Conservation (phyloP, 2,329 filamentous ascomycete genomes). For the Plenodomus biglobosus region DNA sequence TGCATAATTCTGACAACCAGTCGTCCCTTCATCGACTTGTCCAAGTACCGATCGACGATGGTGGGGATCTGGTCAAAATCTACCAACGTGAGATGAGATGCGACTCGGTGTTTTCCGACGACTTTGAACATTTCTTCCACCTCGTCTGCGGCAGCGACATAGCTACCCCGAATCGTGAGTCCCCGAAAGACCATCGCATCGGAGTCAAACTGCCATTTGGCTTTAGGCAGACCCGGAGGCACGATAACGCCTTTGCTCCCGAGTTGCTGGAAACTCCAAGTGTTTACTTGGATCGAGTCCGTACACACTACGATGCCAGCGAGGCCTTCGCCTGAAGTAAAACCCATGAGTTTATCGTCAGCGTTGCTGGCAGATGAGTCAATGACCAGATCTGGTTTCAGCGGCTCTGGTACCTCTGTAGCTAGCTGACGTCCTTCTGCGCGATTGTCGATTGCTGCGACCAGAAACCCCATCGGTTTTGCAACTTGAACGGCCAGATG, state of each 20-base stretch:
- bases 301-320: slow-evolving; percentile 32
- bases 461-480: slow-evolving; percentile 27
- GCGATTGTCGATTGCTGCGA: slow-evolving; percentile 30
- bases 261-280: slow-evolving; percentile 28
- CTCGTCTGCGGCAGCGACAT: slow-evolving; percentile 27
- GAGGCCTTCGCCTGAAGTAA: slow-evolving; percentile 25
- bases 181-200: slow-evolving; percentile 29
- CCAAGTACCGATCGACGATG: slow-evolving; percentile 20
- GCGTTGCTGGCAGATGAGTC: slow-evolving; percentile 16
- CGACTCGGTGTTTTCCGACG: slow-evolving; percentile 21
- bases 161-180: slow-evolving; percentile 27
- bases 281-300: slow-evolving; percentile 24
- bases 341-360: slow-evolving; percentile 14
- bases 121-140: slow-evolving; percentile 28
- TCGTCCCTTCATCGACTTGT: slow-evolving; percentile 27
- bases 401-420: slow-evolving; percentile 14
- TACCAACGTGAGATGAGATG: slow-evolving; percentile 26
- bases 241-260: slow-evolving; percentile 28
- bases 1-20: slow-evolving; percentile 19
- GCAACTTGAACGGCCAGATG: slow-evolving; percentile 74
- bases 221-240: slow-evolving; percentile 26
- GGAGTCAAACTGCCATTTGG: slow-evolving; percentile 30
- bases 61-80: slow-evolving; percentile 24
- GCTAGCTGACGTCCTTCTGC: slow-evolving; percentile 24
- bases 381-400: slow-evolving; percentile 24